Base-by-base conservation (phyloP, 2,329 filamentous ascomycete species). In the Aureobasidium lini region DNA sequence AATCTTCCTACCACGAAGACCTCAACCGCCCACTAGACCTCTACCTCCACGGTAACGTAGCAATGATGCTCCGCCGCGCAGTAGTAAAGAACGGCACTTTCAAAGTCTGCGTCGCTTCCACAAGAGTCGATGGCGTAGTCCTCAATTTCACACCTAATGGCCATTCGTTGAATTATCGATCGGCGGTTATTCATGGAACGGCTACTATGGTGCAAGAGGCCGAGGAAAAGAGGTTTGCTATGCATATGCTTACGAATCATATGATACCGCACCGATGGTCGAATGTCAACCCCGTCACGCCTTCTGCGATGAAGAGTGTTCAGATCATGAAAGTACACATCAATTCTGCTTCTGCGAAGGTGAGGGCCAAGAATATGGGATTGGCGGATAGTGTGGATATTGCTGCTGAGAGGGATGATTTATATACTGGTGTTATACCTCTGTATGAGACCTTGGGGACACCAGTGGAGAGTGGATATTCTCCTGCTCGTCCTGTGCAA, bases 61-160 rank as follows among this genome's bases (percentile, higher is more conserved):
- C 57, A 23, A 59, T 59, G 57, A 44, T 59, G 37, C 46, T 59
- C 2, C 57, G 57, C 5, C 44, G 46, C 8, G 57, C 46, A 4
- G 16, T 59, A 9, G 15, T n/a, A 23, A 40, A 52, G 15, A 47
- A 46, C 16, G 31, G 18, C 29, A 9, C 18, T 15, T 23, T 47
- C 2, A 60, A 60, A 39, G 48, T 60, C 31, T 60, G 57, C 57
- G 39, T 60, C 31, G 32, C 47, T 15, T 44, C 57, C 31, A 60
- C 57, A 13, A 37, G 31, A 37, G 57, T 60, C 6, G 57, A 59
- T n/a, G 57, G 57, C 39, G 47, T 59, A 9, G 57, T 59, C 8
- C 10, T 59, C 2, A 59, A 59, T 23, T 59, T 43, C 29, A 59
- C 57, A 8, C 57, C 57, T 6, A 59, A 59, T 10, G 57, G 57